A percentile compares a stretch with the other conserved stretches of the same genome.
Evolutionary conservation across 139 green algal genomes (phyloP).

Genomic region (Edaphochlamys debaryana): DNA sequence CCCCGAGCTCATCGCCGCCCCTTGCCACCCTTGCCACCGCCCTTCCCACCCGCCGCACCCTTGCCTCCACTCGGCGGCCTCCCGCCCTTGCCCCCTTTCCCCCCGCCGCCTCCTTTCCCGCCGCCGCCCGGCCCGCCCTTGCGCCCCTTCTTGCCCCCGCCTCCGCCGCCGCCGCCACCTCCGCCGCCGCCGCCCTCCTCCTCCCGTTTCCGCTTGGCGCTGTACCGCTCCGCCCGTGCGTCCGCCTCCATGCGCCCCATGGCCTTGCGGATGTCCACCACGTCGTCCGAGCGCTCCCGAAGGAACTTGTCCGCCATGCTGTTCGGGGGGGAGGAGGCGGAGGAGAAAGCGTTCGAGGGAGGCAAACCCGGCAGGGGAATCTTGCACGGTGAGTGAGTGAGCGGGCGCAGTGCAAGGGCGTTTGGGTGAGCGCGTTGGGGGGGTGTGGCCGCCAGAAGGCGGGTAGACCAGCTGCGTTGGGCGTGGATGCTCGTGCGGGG

Average conservation of each 20-base stretch:
- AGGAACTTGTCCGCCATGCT: slow-evolving; percentile 79
- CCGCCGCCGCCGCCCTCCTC: slow-evolving; percentile 14
- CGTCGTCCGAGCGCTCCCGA: slow-evolving; percentile 75
- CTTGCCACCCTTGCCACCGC: too few relatives aligned
- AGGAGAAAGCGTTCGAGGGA: not conserved
- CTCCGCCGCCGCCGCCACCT: slow-evolving; percentile 22
- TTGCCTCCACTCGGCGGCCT: too few relatives aligned
- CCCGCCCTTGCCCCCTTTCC: too few relatives aligned
- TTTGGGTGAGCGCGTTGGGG: too few relatives aligned
- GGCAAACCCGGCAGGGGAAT: not conserved
- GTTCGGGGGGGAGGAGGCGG: not conserved
- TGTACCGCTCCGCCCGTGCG: slow-evolving; percentile 55
- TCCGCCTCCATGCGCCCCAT: slow-evolving; percentile 66
- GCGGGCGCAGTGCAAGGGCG: not conserved
- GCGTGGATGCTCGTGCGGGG: too few relatives aligned
- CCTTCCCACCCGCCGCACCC: too few relatives aligned
- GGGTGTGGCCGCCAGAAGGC: not conserved
- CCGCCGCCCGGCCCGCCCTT: not conserved
- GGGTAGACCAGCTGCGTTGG: too few relatives aligned
- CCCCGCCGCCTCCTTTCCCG: too few relatives aligned
- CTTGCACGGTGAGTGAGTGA: not conserved
- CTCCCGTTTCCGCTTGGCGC: slow-evolving; percentile 26
- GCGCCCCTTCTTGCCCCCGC: not conserved
- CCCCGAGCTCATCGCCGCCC: too few relatives aligned
- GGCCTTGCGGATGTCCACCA: slow-evolving; percentile 74